Evolutionary conservation across 345 rosid species (phyloP).

Genomic region (Salix caprea): DNA sequence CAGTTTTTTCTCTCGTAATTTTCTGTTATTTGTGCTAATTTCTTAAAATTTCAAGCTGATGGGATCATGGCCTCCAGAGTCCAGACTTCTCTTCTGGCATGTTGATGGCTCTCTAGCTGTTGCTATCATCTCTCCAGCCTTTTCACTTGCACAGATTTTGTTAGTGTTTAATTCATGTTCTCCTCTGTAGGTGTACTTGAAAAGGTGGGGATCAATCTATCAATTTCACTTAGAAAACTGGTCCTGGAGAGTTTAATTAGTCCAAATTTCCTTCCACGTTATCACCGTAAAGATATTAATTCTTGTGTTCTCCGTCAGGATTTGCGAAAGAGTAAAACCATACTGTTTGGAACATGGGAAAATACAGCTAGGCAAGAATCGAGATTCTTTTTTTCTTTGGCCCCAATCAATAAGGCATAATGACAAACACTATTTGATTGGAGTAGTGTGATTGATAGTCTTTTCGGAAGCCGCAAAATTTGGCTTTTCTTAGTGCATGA

Average conservation of each 20-base stretch:
- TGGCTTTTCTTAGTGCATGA: background rate
- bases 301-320: background rate
- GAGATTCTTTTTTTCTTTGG: background rate
- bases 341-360: background rate
- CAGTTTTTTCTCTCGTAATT: background rate
- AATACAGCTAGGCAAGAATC: background rate
- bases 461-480: background rate
- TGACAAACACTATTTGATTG: background rate
- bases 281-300: background rate
- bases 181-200: background rate
- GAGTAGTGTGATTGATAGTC: background rate
- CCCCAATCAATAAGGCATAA: background rate
- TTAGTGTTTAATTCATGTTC: too few relatives aligned
- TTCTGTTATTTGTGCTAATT: background rate
- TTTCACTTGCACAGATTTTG: background rate
- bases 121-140: background rate
- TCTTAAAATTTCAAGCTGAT: background rate
- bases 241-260: background rate
- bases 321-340: background rate
- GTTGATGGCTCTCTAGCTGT: background rate
- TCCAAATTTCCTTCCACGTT: background rate
- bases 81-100: background rate
- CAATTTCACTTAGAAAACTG: background rate
- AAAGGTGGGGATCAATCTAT: background rate
- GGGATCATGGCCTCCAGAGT: background rate